Evolutionary conservation across 1,139 yeast species (phyloP).

Genomic region (Tardiomyces blankii): DNA sequence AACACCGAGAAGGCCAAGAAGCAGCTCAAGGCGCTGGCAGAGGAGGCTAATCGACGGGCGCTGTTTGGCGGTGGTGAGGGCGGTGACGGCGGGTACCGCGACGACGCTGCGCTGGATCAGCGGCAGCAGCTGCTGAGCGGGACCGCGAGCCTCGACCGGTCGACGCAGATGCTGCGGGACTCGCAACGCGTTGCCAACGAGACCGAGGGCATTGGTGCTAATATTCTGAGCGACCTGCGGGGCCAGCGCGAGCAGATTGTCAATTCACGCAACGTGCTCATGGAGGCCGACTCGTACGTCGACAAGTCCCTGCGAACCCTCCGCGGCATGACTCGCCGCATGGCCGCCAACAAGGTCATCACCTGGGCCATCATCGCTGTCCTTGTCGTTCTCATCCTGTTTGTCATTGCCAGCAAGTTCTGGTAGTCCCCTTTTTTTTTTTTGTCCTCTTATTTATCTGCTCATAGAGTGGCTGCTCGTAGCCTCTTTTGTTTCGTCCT

Average conservation of each 20-base stretch:
- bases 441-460: too few relatives aligned
- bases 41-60: constrained; percentile 54
- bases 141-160: constrained; percentile 71
- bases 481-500: too few relatives aligned
- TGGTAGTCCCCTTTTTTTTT: constrained; percentile 28
- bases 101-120: constrained; percentile 50
- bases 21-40: constrained; percentile 28
- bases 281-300: constrained; percentile 87
- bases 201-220: constrained; percentile 86
- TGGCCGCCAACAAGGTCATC: constrained; percentile 90
- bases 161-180: constrained; percentile 74
- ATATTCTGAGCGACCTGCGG: constrained; percentile 76
- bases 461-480: too few relatives aligned
- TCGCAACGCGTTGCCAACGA: constrained; percentile 87
- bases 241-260: constrained; percentile 89
- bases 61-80: constrained; percentile 50
- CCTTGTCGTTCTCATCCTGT: constrained; percentile 65
- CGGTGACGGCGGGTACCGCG: constrained; percentile 20
- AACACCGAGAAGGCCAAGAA: constrained; percentile 50
- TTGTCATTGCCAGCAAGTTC: constrained; percentile 82
- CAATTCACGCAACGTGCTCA: constrained; percentile 72
- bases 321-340: constrained; percentile 82
- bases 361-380: constrained; percentile 94
- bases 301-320: constrained; percentile 82
- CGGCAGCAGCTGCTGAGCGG: constrained; percentile 72